Conservation (phyloP, 306 rosid genomes). For the Senna tora region DNA sequence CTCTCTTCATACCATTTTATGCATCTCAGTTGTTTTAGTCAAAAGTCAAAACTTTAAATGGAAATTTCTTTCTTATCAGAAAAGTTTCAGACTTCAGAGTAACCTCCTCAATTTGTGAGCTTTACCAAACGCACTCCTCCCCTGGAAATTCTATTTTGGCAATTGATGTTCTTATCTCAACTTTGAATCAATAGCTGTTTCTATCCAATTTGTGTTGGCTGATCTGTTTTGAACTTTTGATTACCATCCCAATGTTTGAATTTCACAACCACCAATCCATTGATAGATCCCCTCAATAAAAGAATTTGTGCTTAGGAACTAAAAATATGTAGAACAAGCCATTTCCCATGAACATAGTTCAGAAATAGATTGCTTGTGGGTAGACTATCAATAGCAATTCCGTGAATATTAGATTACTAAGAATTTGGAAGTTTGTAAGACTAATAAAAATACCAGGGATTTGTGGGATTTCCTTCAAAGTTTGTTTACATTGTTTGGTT, state of each 20-base stretch:
- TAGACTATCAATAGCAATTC: conserved; percentile 22
- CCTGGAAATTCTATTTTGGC: background rate
- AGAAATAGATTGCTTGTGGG: conserved; percentile 7
- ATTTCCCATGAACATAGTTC: background rate
- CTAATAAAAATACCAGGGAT: background rate
- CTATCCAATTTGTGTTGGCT: background rate
- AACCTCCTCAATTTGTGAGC: background rate
- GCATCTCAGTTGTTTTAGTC: background rate
- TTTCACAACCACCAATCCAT: background rate
- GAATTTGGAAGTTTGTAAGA: background rate
- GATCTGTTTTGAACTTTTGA: background rate
- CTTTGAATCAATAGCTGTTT: background rate
- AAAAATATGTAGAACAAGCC: background rate
- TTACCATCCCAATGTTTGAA: background rate
- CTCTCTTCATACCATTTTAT: background rate
- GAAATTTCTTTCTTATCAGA: background rate
- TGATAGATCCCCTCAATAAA: background rate
- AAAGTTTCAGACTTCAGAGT: background rate
- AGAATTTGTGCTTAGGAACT: background rate
- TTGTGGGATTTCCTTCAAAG: conserved; percentile 14
- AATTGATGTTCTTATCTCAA: background rate
- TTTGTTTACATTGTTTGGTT: conserved; percentile 18
- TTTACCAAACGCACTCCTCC: too few species aligned
- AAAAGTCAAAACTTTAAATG: background rate
- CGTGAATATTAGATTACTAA: background rate